Evolutionary conservation across 305 asterid genomes (phyloP).

Genomic region (Rubia tinctorum): DNA sequence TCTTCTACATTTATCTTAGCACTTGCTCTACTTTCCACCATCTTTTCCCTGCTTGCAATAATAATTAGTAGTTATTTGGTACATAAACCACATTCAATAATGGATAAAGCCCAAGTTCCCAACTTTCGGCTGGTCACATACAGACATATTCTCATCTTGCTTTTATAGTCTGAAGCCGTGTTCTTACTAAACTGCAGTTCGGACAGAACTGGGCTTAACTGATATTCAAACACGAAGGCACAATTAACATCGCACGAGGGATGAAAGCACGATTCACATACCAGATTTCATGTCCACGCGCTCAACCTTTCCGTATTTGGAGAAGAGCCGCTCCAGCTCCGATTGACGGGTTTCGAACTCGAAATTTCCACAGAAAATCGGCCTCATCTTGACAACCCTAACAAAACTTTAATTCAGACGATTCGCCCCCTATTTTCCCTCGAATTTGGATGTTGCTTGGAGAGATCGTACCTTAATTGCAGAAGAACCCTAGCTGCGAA

Average conservation of each 20-base stretch:
- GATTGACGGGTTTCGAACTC: slow-evolving; percentile 71
- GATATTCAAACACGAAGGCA: neutral
- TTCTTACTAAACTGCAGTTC: no score
- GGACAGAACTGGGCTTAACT: neutral
- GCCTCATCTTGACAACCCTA: slow-evolving; percentile 39
- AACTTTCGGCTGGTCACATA: neutral
- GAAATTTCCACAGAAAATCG: slow-evolving; percentile 63
- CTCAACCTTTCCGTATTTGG: slow-evolving; percentile 68
- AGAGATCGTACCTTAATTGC: neutral
- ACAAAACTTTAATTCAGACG: neutral
- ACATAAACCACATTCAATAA: neutral
- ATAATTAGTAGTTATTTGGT: neutral
- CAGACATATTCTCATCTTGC: neutral
- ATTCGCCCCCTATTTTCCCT: neutral
- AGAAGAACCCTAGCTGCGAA: slow-evolving; percentile 6
- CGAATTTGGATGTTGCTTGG: neutral
- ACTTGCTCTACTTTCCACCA: neutral
- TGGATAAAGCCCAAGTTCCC: neutral
- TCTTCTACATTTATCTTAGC: slow-evolving; percentile 30
- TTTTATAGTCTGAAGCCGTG: no score
- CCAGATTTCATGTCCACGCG: slow-evolving; percentile 88
- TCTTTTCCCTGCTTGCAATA: neutral
- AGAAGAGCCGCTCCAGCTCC: slow-evolving; percentile 62
- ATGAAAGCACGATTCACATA: slow-evolving; percentile 7
- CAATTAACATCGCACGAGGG: neutral